Evolutionary conservation across 202 grass and related monocot species (phyloP).

Genomic region (Setaria viridis): DNA sequence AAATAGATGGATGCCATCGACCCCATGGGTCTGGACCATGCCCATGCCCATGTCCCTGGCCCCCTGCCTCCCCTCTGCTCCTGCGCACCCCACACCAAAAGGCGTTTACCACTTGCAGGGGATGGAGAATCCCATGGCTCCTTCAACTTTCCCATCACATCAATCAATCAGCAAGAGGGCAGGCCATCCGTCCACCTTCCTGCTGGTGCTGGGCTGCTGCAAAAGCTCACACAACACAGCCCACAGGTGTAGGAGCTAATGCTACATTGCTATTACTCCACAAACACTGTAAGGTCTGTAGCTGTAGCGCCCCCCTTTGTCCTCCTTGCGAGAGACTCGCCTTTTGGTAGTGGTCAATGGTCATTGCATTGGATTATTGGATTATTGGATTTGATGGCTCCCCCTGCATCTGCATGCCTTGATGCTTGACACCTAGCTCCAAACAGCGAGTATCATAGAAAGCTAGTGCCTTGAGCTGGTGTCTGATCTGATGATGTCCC

Average conservation of each 20-base stretch:
- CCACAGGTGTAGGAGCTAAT: constrained; percentile 13
- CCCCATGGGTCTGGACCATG: constrained; percentile 26
- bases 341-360: constrained; percentile 6
- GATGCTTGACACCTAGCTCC: neutral
- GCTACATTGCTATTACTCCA: neutral
- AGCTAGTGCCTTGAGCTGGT: constrained; percentile 9
- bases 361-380: neutral
- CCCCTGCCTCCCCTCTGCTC: neutral
- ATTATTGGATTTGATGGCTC: constrained; percentile 3
- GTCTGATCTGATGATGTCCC: neutral
- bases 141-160: constrained; percentile 51
- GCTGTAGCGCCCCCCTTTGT: neutral
- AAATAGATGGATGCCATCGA: neutral
- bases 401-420: neutral
- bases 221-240: constrained; percentile 28
- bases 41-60: neutral
- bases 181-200: neutral
- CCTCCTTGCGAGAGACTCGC: neutral
- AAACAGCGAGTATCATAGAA: constrained; percentile 4
- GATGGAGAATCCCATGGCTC: constrained; percentile 35
- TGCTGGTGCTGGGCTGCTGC: neutral
- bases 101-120: constrained; percentile 34
- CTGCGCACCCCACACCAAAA: constrained; percentile 35
- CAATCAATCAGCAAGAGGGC: constrained; percentile 10
- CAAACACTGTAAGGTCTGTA: neutral